A percentile compares a stretch with the other conserved stretches of the same genome.
phyloP scores from a whole-genome alignment of 805 yeast species.

The Schizosaccharomyces osmophilus region DNA sequence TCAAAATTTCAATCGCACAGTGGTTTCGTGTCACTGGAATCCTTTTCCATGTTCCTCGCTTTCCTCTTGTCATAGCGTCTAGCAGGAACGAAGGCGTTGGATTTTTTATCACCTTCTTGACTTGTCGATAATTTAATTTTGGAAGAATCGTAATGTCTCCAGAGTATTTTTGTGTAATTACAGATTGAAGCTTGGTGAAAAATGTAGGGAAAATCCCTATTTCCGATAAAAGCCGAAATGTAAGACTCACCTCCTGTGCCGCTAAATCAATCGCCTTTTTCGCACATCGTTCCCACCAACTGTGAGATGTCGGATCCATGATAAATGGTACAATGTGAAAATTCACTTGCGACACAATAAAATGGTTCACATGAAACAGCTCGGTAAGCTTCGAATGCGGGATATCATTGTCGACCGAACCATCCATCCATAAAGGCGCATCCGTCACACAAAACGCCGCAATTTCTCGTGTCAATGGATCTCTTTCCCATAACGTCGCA shows the following conservation, averaged over 20 bases:
- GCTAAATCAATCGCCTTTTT: conserved; percentile 17
- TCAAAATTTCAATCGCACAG: conserved; percentile 26
- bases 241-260: conserved; percentile 47
- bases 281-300: conserved; percentile 28
- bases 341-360: conserved; percentile 90
- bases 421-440: conserved; percentile 70
- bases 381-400: conserved; percentile 79
- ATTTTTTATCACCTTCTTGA: conserved; percentile 42
- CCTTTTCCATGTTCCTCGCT: conserved; percentile 84
- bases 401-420: conserved; percentile 81
- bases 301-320: neutral
- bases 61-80: conserved; percentile 55
- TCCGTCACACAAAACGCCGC: conserved; percentile 57
- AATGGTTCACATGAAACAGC: conserved; percentile 93
- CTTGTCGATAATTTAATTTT: conserved; percentile 31
- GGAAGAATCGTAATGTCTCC: conserved; percentile 91
- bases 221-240: conserved; percentile 46
- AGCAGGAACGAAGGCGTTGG: conserved; percentile 58
- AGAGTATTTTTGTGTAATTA: conserved; percentile 64
- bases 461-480: conserved; percentile 41
- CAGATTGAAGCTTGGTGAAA: conserved; percentile 47
- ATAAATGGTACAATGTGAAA: conserved; percentile 77
- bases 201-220: conserved; percentile 51
- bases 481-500: conserved; percentile 62
- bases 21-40: conserved; percentile 29